A percentile compares a stretch with the other conserved stretches of the same genome.
Conservation (phyloP, 495 filamentous ascomycete species). For the Gamarada debralockiae region DNA sequence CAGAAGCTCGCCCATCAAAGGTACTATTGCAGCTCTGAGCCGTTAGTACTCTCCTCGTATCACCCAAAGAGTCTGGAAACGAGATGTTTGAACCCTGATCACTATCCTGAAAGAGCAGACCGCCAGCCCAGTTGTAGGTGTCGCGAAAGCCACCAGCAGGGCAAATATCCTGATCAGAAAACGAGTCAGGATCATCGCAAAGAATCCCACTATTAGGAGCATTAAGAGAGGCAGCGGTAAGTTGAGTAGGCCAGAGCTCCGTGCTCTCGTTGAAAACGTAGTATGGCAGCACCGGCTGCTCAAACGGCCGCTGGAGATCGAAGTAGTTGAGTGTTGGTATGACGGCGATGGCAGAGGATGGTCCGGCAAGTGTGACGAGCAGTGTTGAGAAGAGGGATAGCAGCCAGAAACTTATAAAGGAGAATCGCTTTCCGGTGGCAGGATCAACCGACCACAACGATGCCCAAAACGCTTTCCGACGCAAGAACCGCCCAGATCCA, state of each 20-base stretch:
- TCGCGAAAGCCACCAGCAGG: slow-evolving; percentile 3
- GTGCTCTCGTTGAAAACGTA: slow-evolving; percentile 6
- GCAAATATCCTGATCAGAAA: not conserved
- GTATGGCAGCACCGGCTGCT: not conserved
- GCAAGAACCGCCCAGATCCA: too few relatives aligned
- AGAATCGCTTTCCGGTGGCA: not conserved
- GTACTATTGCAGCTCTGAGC: too few relatives aligned
- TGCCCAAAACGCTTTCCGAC: slow-evolving; percentile 1
- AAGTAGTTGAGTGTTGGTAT: slow-evolving; percentile 11
- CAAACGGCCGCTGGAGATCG: not conserved
- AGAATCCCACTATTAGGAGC: not conserved
- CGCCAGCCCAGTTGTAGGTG: too few relatives aligned
- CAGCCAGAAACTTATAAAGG: slow-evolving; percentile 2
- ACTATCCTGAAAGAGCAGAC: too few relatives aligned
- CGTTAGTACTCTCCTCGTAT: too few relatives aligned
- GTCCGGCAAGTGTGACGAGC: slow-evolving; percentile 2
- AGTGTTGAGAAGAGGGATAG: slow-evolving; percentile 3
- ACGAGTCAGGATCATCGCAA: not conserved
- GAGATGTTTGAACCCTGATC: too few relatives aligned
- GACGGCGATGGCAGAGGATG: slow-evolving; percentile 8
- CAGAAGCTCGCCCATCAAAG: too few relatives aligned
- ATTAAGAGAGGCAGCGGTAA: not conserved
- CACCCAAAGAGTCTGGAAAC: too few relatives aligned
- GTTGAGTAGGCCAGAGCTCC: slow-evolving; percentile 2
- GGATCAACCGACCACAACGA: slow-evolving; percentile 5